Percentiles rank a stretch among this genome's conserved stretches.
Conservation (phyloP, 441 rosid genomes). For the Pelargonium exstipulatum region DNA sequence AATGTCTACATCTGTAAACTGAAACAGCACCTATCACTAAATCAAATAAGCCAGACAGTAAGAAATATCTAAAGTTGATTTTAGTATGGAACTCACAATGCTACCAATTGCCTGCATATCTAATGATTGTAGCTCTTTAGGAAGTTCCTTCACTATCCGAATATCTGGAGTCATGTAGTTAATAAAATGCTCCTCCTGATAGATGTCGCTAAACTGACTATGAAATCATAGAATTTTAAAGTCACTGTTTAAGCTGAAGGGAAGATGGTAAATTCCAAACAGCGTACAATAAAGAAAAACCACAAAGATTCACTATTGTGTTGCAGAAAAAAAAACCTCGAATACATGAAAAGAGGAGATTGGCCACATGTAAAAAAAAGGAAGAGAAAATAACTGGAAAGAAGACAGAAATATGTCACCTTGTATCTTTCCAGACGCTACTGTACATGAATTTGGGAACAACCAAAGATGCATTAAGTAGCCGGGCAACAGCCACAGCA, state of each 20-base stretch:
- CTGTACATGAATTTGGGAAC: constrained; percentile 90
- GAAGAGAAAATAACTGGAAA: neutral
- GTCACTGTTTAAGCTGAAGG: constrained; percentile 21
- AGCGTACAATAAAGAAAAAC: neutral
- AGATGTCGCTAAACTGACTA: constrained; percentile 88
- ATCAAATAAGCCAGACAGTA: no score
- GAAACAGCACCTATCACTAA: constrained; percentile 17
- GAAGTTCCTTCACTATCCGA: constrained; percentile 75
- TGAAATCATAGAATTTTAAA: constrained; percentile 26
- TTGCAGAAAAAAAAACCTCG: neutral
- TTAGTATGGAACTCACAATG: constrained; percentile 49
- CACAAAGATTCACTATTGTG: neutral
- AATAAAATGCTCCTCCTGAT: constrained; percentile 84
- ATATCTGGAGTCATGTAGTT: constrained; percentile 72
- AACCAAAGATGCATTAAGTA: constrained; percentile 84
- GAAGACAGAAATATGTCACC: constrained; percentile 43
- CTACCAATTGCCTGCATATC: constrained; percentile 91
- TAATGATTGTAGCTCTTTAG: constrained; percentile 65
- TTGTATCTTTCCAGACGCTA: constrained; percentile 86
- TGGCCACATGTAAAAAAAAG: neutral
- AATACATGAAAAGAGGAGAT: no score
- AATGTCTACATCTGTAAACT: constrained; percentile 75
- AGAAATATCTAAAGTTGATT: neutral
- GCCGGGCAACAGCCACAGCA: constrained; percentile 76
- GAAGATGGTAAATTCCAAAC: constrained; percentile 10